Evolutionary conservation across 2,329 filamentous ascomycete species (phyloP), one percentile per base, ranked within the genome.

Genomic region (Rhynchosporium secalis): DNA sequence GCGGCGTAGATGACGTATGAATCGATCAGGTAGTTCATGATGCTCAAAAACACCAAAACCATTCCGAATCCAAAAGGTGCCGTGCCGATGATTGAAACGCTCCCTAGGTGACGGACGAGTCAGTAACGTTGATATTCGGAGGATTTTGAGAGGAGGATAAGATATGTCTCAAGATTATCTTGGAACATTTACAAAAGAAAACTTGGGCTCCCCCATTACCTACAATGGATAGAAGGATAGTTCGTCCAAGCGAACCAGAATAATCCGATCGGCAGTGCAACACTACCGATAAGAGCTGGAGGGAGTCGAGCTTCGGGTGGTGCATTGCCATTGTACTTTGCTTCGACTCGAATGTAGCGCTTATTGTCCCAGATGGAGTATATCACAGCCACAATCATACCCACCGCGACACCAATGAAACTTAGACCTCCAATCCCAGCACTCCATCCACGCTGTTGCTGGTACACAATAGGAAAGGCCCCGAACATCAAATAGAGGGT

Each of bases 1-100:
- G 90, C 90, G 0, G 91, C 90, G 66, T 88, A 94, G 69, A 93
- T 88, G 57, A 87, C 87, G 74, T 91, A 81, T 57, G 71, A 77
- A 70, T 90, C 88, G 64, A 90, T 83, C 26, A 80, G 74, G 65
- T 80, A 81, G 65, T 77, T 78, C 47, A 78, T 67, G 5, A 74
- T 76, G 36, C 77, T 74, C n/a, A 90, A 75, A 77, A 90, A 91
- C 41, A 90, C 84, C 36, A 88, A 74, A 1, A 89, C 84, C 52
- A 83, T 73, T 4, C 81, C 77, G 54, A 72, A 73, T 7, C 74
- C 80, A 62, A 81, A 74, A 6, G 75, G 71, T 2, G 79, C 72
- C 0, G 73, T 76, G 29, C 74, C 75, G 49, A 75, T 71, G 61
- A 79, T 77, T 47, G 76, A 75, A 70, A 88, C 82, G 48, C 82